Conservation (phyloP, 2,329 filamentous ascomycete species). For the Ceratocystis smalleyi region DNA sequence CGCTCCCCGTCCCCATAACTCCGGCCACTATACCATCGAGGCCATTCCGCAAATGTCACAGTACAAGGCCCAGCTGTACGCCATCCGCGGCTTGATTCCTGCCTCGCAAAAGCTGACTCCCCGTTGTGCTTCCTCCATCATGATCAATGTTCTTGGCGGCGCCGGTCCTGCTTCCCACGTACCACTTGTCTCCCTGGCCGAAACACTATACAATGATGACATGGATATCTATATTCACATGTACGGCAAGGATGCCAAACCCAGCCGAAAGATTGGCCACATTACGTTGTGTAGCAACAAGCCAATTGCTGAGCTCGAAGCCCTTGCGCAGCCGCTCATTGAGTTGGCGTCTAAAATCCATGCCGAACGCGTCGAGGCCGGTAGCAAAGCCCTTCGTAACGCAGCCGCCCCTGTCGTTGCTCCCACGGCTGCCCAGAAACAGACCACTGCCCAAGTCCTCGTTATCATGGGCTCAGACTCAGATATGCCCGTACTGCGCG, state of each 20-base stretch:
- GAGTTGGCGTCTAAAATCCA: conserved; percentile 45
- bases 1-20: conserved; percentile 71
- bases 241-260: conserved; percentile 81
- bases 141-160: conserved; percentile 69
- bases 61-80: conserved; percentile 75
- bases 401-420: conserved; percentile 17
- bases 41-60: conserved; percentile 74
- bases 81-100: conserved; percentile 56
- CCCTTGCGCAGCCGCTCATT: conserved; percentile 51
- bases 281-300: conserved; percentile 63
- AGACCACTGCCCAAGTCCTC: conserved; percentile 35
- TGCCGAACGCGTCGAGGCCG: conserved; percentile 34
- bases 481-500: conserved; percentile 52
- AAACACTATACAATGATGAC: conserved; percentile 29
- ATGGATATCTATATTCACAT: conserved; percentile 55
- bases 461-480: conserved; percentile 78
- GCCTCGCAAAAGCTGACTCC: conserved; percentile 40
- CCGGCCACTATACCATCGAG: conserved; percentile 90
- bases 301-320: conserved; percentile 46
- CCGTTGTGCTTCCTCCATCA: conserved; percentile 48
- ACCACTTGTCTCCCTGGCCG: conserved; percentile 32
- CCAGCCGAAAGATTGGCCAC: conserved; percentile 88
- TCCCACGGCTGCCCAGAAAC: conserved; percentile 8
- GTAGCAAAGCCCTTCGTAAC: conserved; percentile 26
- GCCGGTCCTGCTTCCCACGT: conserved; percentile 48